Evolutionary conservation across 2,329 filamentous ascomycete species (phyloP).

Genomic region (Hirsutella minnesotensis): DNA sequence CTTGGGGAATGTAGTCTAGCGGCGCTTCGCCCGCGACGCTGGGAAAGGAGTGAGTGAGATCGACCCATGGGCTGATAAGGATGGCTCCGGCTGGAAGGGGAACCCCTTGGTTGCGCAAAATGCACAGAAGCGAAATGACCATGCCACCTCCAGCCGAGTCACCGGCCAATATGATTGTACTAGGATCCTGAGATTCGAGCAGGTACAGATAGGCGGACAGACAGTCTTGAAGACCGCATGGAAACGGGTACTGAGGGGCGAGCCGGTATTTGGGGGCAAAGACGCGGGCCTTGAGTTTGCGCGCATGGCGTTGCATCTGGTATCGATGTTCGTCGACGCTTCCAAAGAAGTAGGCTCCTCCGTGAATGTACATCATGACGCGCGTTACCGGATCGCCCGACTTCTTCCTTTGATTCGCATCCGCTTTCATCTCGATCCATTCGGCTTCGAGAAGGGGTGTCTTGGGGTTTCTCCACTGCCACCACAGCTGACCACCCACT

Average conservation of each 20-base stretch:
- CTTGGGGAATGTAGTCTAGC: slow-evolving; percentile 76
- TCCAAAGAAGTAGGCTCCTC: slow-evolving; percentile 91
- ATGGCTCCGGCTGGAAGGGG: slow-evolving; percentile 83
- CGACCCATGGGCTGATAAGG: slow-evolving; percentile 89
- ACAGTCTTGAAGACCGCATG: slow-evolving; percentile 83
- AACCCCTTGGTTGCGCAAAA: slow-evolving; percentile 69
- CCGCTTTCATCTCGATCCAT: slow-evolving; percentile 90
- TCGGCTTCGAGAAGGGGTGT: slow-evolving; percentile 65
- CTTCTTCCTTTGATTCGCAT: slow-evolving; percentile 56
- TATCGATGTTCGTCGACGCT: slow-evolving; percentile 96
- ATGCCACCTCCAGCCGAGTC: slow-evolving; percentile 93
- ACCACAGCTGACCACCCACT: slow-evolving; percentile 77
- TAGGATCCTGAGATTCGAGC: slow-evolving; percentile 62
- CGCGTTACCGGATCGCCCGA: slow-evolving; percentile 49
- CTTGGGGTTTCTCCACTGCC: slow-evolving; percentile 70
- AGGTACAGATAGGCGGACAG: slow-evolving; percentile 79
- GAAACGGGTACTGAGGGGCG: slow-evolving; percentile 89
- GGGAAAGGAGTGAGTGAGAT: slow-evolving; percentile 90
- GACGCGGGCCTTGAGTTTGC: slow-evolving; percentile 83
- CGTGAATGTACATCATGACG: slow-evolving; percentile 89
- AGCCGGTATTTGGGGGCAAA: slow-evolving; percentile 81
- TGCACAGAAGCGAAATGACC: slow-evolving; percentile 68
- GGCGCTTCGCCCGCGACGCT: slow-evolving; percentile 64
- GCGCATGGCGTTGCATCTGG: slow-evolving; percentile 89
- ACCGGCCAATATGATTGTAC: slow-evolving; percentile 75